Evolutionary conservation across 2,329 filamentous ascomycete genomes (phyloP).

Genomic region (Xylariomycetidae sp.): DNA sequence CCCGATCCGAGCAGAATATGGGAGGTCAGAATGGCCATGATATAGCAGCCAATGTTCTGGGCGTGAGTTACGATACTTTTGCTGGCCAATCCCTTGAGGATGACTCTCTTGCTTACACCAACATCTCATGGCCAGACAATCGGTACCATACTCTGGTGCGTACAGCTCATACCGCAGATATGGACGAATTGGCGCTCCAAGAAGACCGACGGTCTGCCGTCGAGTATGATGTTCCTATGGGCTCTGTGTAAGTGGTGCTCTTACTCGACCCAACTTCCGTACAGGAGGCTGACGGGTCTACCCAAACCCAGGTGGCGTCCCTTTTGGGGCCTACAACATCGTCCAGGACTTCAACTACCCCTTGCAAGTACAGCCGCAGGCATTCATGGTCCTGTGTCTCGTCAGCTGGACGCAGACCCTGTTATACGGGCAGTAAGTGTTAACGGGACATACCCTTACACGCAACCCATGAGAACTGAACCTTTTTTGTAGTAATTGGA

Average conservation of each 20-base stretch:
- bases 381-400: slow-evolving; percentile 34
- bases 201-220: slow-evolving; percentile 56
- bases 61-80: no score
- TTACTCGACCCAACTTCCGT: not conserved
- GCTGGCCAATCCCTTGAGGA: no score
- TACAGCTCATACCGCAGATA: slow-evolving; percentile 41
- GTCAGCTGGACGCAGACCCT: slow-evolving; percentile 35
- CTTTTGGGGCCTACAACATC: slow-evolving; percentile 35
- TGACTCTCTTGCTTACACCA: no score
- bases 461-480: no score
- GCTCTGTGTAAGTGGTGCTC: slow-evolving; percentile 39
- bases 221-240: slow-evolving; percentile 60
- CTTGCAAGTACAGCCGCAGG: slow-evolving; percentile 38
- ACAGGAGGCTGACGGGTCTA: not conserved
- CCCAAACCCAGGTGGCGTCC: slow-evolving; percentile 29
- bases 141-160: slow-evolving; percentile 34
- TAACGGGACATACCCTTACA: no score
- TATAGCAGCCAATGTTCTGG: slow-evolving; percentile 34
- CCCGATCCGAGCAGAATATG: no score
- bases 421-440: slow-evolving; percentile 28
- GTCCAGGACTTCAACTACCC: slow-evolving; percentile 39
- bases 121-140: slow-evolving; percentile 18
- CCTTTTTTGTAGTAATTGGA: slow-evolving; percentile 35
- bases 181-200: slow-evolving; percentile 60
- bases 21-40: no score